These are phyloP conservation scores for Daedaleopsis nitida DNA, from an alignment of 768 basidiomycete genomes.

Conservation along the genomic window DNA sequence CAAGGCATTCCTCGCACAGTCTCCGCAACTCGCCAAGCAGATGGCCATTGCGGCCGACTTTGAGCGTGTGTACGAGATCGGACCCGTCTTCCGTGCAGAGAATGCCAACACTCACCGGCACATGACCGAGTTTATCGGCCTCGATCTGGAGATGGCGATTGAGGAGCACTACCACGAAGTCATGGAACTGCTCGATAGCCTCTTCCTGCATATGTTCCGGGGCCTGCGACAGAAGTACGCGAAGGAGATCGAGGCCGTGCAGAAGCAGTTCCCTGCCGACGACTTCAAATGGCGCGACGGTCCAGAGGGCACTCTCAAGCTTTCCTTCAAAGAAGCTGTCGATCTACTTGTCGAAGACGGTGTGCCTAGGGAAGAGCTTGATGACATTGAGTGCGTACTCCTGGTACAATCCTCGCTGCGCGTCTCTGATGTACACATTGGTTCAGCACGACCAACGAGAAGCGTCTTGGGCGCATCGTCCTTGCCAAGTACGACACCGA, in stretches of 20 bases:
- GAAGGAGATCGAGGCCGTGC: slow-evolving; percentile 80
- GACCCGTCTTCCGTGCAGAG: slow-evolving; percentile 95
- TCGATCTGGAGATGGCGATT: slow-evolving; percentile 98
- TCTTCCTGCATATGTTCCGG: slow-evolving; percentile 86
- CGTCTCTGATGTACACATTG: background rate
- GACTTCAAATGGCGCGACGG: slow-evolving; percentile 95
- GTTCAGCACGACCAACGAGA: slow-evolving; percentile 92
- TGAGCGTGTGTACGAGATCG: slow-evolving; percentile 97
- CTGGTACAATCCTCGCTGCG: background rate
- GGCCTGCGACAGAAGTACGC: slow-evolving; percentile 75
- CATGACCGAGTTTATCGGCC: slow-evolving; percentile 96
- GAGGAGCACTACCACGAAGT: slow-evolving; percentile 99
- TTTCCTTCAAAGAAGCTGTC: slow-evolving; percentile 87
- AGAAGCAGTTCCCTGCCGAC: slow-evolving; percentile 91
- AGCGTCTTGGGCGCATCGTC: slow-evolving; percentile 85
- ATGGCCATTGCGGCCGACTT: slow-evolving; percentile 99
- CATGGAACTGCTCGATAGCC: slow-evolving; percentile 84
- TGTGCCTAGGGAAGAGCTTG: slow-evolving; percentile 71
- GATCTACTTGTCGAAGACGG: slow-evolving; percentile 87
- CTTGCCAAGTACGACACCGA: slow-evolving; percentile 95
- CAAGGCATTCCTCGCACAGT: slow-evolving; percentile 91
- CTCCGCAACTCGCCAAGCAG: slow-evolving; percentile 96
- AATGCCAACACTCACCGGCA: slow-evolving; percentile 97
- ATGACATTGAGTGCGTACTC: slow-evolving; percentile 83
- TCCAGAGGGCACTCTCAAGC: slow-evolving; percentile 81